Base-by-base conservation (phyloP, 2,329 filamentous ascomycete species). In the Teratosphaeria epicoccoides region DNA sequence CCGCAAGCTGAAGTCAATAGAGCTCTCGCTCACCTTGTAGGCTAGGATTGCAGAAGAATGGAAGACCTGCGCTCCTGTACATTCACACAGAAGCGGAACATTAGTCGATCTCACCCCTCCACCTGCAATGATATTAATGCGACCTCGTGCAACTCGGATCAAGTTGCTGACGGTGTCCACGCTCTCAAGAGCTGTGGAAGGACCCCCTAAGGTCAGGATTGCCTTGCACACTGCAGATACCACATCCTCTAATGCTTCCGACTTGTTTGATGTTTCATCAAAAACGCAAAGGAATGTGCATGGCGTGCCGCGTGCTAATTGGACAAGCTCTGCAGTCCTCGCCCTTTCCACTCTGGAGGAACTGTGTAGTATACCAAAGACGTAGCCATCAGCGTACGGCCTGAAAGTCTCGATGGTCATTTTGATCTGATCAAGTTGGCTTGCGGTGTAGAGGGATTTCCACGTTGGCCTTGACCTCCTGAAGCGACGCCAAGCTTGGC, bases 231-330 rank as follows among this genome's bases (percentile, higher is more conserved):
- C 75, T 49, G 71, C 70, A 1, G 47, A 52, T 0, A 71, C 60
- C n/a, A 76, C 62, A 17, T 64, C 63, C 7, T 70, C 61, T 9
- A 73, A 57, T 1, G 65, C 70, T 44, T 59, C 49, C 0, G 59
- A 51, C 11, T 62, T 49, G 55, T 68, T 61, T 4, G 43, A 29
- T 0, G 73, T 67, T 43, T 67, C 57, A 58, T 80, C 77, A 55
- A 80, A 76, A 0, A 77, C 77, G 6, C 76, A 69, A 59, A 80
- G 77, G 49, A 80, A 80, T 2, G 76, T 79, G 58, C 76, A 79
- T 2, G 73, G 71, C 24, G 69, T 59, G 3, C 69, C 68, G 2
- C 55, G 59, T 1, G 76, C 74, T 2, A 69, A 54, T 11, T 60
- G 50, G 0, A 80, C 70, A 5, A 79, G 61, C 46, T 70, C 63